A percentile compares a stretch with the other conserved stretches of the same genome.
phyloP scores from a whole-genome alignment of 768 basidiomycete genomes.

The Tulasnella sp. region DNA sequence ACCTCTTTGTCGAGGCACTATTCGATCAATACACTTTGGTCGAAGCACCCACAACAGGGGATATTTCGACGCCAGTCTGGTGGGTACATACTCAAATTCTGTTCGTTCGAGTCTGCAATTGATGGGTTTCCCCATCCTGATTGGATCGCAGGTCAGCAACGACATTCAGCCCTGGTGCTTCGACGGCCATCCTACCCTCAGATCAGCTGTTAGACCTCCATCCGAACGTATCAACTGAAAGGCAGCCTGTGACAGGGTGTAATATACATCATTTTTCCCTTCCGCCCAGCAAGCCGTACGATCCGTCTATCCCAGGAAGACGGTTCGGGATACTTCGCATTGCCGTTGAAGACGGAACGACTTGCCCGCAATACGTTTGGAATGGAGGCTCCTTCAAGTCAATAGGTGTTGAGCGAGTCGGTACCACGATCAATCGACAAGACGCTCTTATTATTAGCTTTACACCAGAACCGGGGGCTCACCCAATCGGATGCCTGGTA shows the following conservation, averaged over 20 bases:
- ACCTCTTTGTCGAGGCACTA: not conserved
- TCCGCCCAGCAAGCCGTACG: not conserved
- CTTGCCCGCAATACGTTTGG: not conserved
- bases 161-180: not conserved
- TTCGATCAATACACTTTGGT: not conserved
- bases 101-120: no score
- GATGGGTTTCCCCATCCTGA: not conserved
- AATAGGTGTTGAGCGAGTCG: not conserved
- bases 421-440: not conserved
- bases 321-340: not conserved
- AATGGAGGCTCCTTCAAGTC: no score
- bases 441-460: not conserved
- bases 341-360: not conserved
- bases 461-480: not conserved
- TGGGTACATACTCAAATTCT: not conserved
- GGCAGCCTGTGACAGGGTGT: no score
- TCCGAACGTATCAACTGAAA: not conserved
- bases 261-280: not conserved
- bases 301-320: not conserved
- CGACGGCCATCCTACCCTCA: not conserved
- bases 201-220: not conserved
- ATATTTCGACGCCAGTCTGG: not conserved
- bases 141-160: not conserved
- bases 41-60: not conserved
- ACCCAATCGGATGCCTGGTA: not conserved